phyloP scores from a whole-genome alignment of 768 basidiomycete species.

The Lactarius quietus region DNA sequence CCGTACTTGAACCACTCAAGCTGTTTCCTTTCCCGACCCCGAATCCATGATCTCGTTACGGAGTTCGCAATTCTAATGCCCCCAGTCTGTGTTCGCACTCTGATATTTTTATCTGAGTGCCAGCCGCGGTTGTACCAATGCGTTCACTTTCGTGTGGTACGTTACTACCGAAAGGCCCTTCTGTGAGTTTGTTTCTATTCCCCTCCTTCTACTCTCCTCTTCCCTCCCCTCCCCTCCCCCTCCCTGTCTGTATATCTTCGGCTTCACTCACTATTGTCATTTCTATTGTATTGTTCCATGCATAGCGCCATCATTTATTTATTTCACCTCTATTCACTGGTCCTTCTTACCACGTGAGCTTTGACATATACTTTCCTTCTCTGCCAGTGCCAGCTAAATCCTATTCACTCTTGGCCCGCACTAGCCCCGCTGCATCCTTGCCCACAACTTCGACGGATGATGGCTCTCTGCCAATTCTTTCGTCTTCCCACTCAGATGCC shows the following conservation, averaged over 20 bases:
- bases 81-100: background rate
- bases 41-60: background rate
- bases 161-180: background rate
- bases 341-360: conserved; percentile 8
- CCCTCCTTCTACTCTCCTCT: conserved; percentile 2
- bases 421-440: background rate
- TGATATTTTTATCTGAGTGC: background rate
- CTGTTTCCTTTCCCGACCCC: background rate
- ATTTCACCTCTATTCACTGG: background rate
- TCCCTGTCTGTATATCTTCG: background rate
- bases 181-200: background rate
- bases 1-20: too few species aligned
- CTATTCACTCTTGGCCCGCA: background rate
- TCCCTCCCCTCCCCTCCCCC: background rate
- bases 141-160: background rate
- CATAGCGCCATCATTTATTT: background rate
- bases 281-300: background rate
- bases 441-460: background rate
- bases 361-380: background rate
- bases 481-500: background rate
- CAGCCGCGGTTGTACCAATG: background rate
- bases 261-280: background rate
- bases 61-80: background rate
- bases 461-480: background rate
- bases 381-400: background rate